Evolutionary conservation across 768 basidiomycete species (phyloP).

Genomic region (Sporobolomyces pararoseus): DNA sequence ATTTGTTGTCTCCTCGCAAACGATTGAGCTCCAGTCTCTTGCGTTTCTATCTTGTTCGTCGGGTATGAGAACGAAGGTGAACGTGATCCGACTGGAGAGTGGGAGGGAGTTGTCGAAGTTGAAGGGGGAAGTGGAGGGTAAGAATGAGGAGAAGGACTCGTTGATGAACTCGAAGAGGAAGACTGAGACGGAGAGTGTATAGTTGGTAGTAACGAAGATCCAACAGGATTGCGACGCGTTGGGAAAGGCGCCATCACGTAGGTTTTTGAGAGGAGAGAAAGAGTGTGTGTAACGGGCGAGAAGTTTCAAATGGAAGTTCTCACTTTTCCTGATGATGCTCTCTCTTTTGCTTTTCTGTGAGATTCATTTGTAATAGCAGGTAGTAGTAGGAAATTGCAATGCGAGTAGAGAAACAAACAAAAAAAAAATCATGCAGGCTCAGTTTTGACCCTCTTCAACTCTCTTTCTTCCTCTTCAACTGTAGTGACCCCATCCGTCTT

Average conservation of each 20-base stretch:
- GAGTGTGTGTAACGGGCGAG: too few species aligned
- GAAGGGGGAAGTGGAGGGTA: conserved; percentile 22
- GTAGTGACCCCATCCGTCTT: neutral
- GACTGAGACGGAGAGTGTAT: conserved; percentile 13
- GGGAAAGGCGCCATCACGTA: conserved; percentile 37
- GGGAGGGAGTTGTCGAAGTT: neutral
- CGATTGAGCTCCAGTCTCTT: conserved; percentile 1
- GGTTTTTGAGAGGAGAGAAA: too few species aligned
- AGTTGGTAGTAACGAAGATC: conserved; percentile 9
- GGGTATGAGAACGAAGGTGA: conserved; percentile 14
- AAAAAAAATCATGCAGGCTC: conserved; percentile 9
- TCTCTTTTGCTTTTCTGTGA: too few species aligned
- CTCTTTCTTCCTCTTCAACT: neutral
- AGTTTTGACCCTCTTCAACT: conserved; percentile 18
- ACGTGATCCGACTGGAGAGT: neutral
- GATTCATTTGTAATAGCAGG: too few species aligned
- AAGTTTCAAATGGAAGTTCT: too few species aligned
- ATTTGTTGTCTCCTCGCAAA: conserved; percentile 5
- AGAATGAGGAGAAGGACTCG: neutral
- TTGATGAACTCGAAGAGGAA: neutral
- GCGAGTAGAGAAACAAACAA: too few species aligned
- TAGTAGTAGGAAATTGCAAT: too few species aligned
- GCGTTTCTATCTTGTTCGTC: neutral
- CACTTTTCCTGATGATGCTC: neutral
- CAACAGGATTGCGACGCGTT: conserved; percentile 2